Evolutionary conservation across 129 eudicot genomes (phyloP), one percentile per base, ranked within the genome.

Genomic region (Logfia minima): DNA sequence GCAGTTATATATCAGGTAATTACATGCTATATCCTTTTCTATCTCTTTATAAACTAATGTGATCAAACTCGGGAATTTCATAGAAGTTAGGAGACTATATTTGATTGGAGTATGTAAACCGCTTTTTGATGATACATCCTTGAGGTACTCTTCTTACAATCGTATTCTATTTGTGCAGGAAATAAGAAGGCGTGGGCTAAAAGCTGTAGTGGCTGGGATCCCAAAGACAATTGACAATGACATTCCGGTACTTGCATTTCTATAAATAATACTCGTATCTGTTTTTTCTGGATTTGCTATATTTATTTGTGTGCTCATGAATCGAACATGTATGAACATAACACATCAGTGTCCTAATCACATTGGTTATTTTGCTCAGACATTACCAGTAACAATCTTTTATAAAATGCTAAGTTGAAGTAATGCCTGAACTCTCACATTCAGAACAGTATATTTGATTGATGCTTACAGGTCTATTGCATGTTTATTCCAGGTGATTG

Each of bases 181-280:
- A 87, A 62, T 92, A 74, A 84, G 96, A 77, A 64, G 82, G 67
- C 98, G 98, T 39, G 93, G 92, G 58, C 85, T 92, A 26, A 90
- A 92, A 81, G 94, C 90, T 69, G 87, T 83, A 4, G 92, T 92
- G 85, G 98, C 92, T 68, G 98, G 98, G 72, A 88, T 92, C 61
- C 98, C 97, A 26, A 91, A 89, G 83, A 91, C 95, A 71, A 89
- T 92, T 76, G 90, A 92, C 79, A 89, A 90, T 81, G 96, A 90
- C 81, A 90, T 90, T 75, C 97, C 92, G 92, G 96, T 89, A 87
- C 71, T 63, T 61, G 55, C 70, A 34, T 65, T 72, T 65, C 67
- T 52, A 23, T 65, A 64, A 64, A 51, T 14, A 64, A 9, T 31
- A 71, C 14, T 70, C 58, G 3, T 14, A 0, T 48, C 13, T 13